Percentiles rank a stretch among this genome's conserved stretches.
Evolutionary conservation across 192 early-diverging fungal species (phyloP).

Genomic region (Coemansia sp.): DNA sequence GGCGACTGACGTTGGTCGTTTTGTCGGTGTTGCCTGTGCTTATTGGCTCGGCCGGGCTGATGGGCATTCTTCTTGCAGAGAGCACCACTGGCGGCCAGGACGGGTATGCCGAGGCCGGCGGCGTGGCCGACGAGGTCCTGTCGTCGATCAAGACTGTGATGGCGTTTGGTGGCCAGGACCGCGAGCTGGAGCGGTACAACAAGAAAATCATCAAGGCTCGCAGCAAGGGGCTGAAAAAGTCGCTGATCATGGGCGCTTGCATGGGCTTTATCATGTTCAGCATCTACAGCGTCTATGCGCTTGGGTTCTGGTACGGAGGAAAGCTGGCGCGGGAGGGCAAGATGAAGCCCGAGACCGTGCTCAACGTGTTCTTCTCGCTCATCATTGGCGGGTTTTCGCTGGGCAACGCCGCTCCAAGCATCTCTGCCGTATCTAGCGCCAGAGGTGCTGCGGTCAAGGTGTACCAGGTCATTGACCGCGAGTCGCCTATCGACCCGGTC

Average conservation of each 20-base stretch:
- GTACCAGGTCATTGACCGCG: conserved; percentile 79
- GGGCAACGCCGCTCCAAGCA: conserved; percentile 69
- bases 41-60: conserved; percentile 56
- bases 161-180: conserved; percentile 78
- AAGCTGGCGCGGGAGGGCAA: conserved; percentile 56
- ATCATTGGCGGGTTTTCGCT: conserved; percentile 82
- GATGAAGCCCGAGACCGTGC: conserved; percentile 60
- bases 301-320: conserved; percentile 86
- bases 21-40: conserved; percentile 76
- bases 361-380: conserved; percentile 88
- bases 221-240: conserved; percentile 64
- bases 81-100: conserved; percentile 58
- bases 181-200: conserved; percentile 66
- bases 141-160: conserved; percentile 84
- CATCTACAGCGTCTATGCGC: conserved; percentile 74
- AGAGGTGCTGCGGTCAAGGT: conserved; percentile 82
- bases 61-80: conserved; percentile 58
- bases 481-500: conserved; percentile 73
- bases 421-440: conserved; percentile 74
- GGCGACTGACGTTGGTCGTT: conserved; percentile 82
- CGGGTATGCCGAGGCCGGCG: conserved; percentile 81
- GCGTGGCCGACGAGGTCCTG: conserved; percentile 84
- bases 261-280: conserved; percentile 76
- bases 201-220: conserved; percentile 65
- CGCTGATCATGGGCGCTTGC: conserved; percentile 61